These are phyloP conservation scores for Heteromeles arbutifolia DNA, from an alignment of 306 rosid species.

Conservation along the genomic window DNA sequence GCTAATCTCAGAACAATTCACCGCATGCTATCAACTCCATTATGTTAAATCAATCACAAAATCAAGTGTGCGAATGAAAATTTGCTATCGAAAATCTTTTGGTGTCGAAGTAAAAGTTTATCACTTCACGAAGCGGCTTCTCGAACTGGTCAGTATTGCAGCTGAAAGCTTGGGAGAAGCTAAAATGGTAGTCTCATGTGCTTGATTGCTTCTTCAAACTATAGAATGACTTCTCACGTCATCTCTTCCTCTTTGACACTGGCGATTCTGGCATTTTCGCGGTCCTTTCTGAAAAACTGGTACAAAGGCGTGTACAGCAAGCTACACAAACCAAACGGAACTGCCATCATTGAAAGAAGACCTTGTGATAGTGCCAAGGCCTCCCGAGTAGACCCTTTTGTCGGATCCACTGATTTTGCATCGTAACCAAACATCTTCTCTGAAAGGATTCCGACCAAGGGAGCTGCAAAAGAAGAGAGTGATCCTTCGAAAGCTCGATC, in stretches of 20 bases:
- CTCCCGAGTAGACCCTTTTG: slow-evolving; percentile 57
- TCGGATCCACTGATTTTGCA: slow-evolving; percentile 61
- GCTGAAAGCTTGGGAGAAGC: neutral
- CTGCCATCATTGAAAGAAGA: slow-evolving; percentile 74
- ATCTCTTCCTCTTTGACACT: slow-evolving; percentile 55
- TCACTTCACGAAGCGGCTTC: neutral
- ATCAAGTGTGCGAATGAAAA: neutral
- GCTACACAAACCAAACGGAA: slow-evolving; percentile 91
- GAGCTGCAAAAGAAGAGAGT: slow-evolving; percentile 89
- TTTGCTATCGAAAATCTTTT: neutral
- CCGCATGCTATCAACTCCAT: neutral
- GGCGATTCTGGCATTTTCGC: slow-evolving; percentile 53
- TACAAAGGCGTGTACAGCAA: slow-evolving; percentile 85
- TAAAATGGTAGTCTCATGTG: neutral
- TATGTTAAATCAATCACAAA: neutral
- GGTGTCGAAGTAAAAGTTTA: neutral
- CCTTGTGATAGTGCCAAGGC: slow-evolving; percentile 92
- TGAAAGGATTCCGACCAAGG: slow-evolving; percentile 90
- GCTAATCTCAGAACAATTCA: neutral
- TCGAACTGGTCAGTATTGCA: neutral
- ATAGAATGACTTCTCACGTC: slow-evolving; percentile 15
- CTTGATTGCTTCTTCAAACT: neutral
- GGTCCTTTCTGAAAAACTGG: slow-evolving; percentile 55
- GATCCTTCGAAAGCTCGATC: slow-evolving; percentile 98
- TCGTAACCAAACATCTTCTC: slow-evolving; percentile 80